These are phyloP conservation scores for Diophrys sp. DNA, from an alignment of 73 alveolate species.

Conservation along the genomic window DNA sequence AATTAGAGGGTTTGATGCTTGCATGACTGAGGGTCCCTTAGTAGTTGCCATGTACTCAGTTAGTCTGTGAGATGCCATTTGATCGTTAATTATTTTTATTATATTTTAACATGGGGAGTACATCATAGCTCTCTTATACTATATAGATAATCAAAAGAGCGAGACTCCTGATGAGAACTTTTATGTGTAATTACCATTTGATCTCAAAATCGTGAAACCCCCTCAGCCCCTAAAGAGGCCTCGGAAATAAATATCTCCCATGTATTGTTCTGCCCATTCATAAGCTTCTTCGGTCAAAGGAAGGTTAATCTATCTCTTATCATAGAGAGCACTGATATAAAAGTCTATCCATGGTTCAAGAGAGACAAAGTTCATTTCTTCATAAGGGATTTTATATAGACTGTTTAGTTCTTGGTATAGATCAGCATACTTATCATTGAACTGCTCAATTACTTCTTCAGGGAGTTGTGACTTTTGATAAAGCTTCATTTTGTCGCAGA, in stretches of 20 bases:
- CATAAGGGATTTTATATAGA: not conserved
- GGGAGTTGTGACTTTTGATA: not conserved
- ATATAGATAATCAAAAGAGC: not conserved
- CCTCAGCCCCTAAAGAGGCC: not conserved
- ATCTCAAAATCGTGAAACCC: too few relatives aligned
- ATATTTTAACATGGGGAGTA: not conserved
- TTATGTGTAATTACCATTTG: not conserved
- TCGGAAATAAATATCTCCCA: not conserved
- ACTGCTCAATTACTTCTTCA: not conserved
- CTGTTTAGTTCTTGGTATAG: not conserved
- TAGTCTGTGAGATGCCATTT: too few relatives aligned
- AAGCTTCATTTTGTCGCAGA: not conserved
- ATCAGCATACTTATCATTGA: too few relatives aligned
- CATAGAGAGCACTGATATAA: not conserved
- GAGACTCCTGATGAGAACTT: not conserved
- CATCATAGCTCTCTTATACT: not conserved
- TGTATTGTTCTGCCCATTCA: not conserved
- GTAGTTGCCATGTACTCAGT: too few relatives aligned
- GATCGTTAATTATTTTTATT: too few relatives aligned
- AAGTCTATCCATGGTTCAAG: not conserved
- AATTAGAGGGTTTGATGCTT: too few relatives aligned
- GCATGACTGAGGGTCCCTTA: too few relatives aligned
- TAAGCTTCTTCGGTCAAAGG: not conserved
- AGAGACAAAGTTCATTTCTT: not conserved
- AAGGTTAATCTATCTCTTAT: too few relatives aligned